phyloP scores from a whole-genome alignment of 768 basidiomycete species.

The Collybia sp. region DNA sequence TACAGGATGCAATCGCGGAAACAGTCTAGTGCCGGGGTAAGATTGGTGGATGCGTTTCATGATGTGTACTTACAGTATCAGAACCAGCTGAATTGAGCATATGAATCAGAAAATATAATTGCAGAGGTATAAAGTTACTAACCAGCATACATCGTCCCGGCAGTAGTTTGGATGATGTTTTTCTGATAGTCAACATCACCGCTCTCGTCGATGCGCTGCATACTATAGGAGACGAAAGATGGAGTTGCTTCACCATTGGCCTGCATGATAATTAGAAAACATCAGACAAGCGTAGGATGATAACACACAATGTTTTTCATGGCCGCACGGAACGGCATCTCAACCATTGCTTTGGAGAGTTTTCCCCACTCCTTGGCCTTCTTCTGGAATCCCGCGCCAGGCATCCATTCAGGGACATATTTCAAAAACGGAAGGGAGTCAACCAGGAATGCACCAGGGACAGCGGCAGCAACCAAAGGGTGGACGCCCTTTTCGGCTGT shows the following conservation, averaged over 20 bases:
- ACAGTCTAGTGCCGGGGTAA: not conserved
- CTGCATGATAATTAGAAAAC: constrained; percentile 2
- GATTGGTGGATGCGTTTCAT: not conserved
- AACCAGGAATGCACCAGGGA: constrained; percentile 10
- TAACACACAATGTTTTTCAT: not conserved
- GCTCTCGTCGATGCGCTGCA: constrained; percentile 7
- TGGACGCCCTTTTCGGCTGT: not conserved
- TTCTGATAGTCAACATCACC: constrained; percentile 9
- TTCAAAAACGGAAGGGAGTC: constrained; percentile 7
- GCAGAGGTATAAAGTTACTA: not conserved
- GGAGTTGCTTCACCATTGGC: constrained; percentile 8
- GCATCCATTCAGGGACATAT: constrained; percentile 28
- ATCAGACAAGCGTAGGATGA: not conserved
- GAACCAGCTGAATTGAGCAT: not conserved
- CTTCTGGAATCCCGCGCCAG: constrained; percentile 20
- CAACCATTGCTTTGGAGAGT: constrained; percentile 4
- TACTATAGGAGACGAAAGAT: constrained; percentile 13
- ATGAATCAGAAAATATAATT: not conserved
- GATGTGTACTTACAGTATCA: not conserved
- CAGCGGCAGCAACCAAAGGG: not conserved
- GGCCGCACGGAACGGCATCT: constrained; percentile 7
- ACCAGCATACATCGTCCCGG: constrained; percentile 16
- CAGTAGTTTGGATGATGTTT: constrained; percentile 13
- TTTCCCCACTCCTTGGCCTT: constrained; percentile 16
- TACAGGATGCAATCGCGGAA: constrained; percentile 5